Conservation (phyloP, 2,329 filamentous ascomycete species). For the Talaromyces sp. region DNA sequence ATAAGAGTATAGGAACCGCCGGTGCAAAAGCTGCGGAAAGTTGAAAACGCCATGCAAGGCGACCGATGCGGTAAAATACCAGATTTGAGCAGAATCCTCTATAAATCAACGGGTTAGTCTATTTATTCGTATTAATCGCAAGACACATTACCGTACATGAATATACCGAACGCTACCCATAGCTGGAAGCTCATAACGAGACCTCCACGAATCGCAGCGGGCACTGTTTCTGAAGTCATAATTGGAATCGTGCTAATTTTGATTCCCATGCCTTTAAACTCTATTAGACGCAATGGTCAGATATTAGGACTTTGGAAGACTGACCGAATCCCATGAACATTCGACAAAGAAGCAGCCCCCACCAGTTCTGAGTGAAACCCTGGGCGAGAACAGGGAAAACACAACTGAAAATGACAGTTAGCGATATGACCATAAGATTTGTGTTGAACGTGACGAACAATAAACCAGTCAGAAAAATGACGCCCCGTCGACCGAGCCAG, state of each 20-base stretch:
- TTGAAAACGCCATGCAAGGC: constrained; percentile 58
- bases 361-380: constrained; percentile 45
- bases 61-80: constrained; percentile 32
- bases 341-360: constrained; percentile 52
- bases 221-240: constrained; percentile 51
- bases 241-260: constrained; percentile 53
- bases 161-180: constrained; percentile 57
- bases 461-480: constrained; percentile 59
- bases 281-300: not conserved
- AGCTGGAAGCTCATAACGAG: constrained; percentile 51
- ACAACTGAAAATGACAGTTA: constrained; percentile 8
- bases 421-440: not conserved
- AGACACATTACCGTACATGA: constrained; percentile 43
- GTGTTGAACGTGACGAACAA: constrained; percentile 54
- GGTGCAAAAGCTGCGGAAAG: constrained; percentile 60
- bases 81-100: constrained; percentile 11
- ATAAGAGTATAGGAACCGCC: constrained; percentile 54
- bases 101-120: constrained; percentile 14
- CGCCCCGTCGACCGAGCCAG: constrained; percentile 53
- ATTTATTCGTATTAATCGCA: constrained; percentile 8
- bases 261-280: constrained; percentile 46
- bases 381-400: constrained; percentile 23
- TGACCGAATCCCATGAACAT: constrained; percentile 53
- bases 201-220: constrained; percentile 50
- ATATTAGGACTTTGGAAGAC: not conserved